Evolutionary conservation across 345 rosid genomes (phyloP), one percentile per base, ranked within the genome.

Genomic region (Acer negundo): DNA sequence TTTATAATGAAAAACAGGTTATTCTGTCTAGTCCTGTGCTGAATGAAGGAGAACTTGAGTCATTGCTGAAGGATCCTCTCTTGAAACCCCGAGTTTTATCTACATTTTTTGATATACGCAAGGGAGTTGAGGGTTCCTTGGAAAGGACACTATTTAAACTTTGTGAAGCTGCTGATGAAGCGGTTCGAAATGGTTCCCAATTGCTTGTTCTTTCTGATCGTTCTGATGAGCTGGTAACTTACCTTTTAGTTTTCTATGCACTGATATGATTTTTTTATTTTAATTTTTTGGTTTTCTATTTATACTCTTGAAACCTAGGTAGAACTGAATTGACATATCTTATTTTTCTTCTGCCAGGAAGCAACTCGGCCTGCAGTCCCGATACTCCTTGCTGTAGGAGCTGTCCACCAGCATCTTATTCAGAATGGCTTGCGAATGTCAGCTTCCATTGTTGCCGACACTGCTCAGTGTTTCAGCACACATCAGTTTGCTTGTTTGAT

Each of bases 401-500:
- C 99, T 44, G 93, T 96, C 71, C 99, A 94, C 86, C 99, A 96
- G 82, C 99, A 96, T 90, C 99, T 96, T 81, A 94, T 96, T 83
- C 94, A 96, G 84, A 96, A 96, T 79, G 98, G 99, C 67, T 80
- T 94, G 84, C 86, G 99, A 62, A 92, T 91, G 97, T 94, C 97
- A 73, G 92, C 97, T 82, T 96, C 98, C 72, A 91, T 96, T 67
- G 87, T 96, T 69, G 98, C 95, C 42, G 98, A 96, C 74, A 96
- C 97, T 38, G 98, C 98, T 42, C 99, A 96, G 81, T 96, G 99
- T 84, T 96, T 96, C 86, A 96, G 98, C 82, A 96, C 99, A 5
- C 99, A 96, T 91, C 99, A 96, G 56, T 96, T 96, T 81, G 98
- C 98, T 67, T 94, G 99, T 88, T 81, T 96, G 85, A 91, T 96